Conservation (phyloP, 805 yeast genomes). For the Saccharomycodes ludwigii region DNA sequence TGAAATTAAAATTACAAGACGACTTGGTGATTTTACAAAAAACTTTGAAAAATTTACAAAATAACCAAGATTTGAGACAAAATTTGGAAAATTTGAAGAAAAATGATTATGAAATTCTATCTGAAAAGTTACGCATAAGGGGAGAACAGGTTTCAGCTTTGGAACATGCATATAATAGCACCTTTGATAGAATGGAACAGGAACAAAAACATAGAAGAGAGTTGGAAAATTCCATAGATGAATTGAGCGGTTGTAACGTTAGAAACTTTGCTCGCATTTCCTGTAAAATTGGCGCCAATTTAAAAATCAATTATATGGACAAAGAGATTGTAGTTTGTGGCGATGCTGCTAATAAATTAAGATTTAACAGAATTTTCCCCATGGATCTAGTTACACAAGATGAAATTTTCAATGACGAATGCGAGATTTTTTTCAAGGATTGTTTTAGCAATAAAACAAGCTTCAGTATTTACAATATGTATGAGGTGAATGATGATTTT, state of each 20-base stretch:
- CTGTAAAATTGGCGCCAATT: too few species aligned
- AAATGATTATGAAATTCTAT: slow-evolving; percentile 12
- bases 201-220: slow-evolving; percentile 29
- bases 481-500: too few species aligned
- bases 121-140: slow-evolving; percentile 13
- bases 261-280: too few species aligned
- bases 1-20: too few species aligned
- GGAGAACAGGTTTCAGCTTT: slow-evolving; percentile 13
- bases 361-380: slow-evolving; percentile 17
- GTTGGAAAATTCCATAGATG: slow-evolving; percentile 38
- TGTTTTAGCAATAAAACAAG: slow-evolving; percentile 14
- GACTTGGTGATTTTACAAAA: slow-evolving; percentile 3
- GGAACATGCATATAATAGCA: slow-evolving; percentile 13
- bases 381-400: slow-evolving; percentile 10
- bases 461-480: slow-evolving; percentile 18
- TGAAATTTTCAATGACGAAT: slow-evolving; percentile 16
- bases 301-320: too few species aligned
- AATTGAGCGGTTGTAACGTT: slow-evolving; percentile 24
- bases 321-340: too few species aligned
- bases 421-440: slow-evolving; percentile 17
- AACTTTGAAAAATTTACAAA: slow-evolving; percentile 1
- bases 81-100: slow-evolving; percentile 14
- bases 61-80: slow-evolving; percentile 12
- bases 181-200: slow-evolving; percentile 21
- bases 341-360: slow-evolving; percentile 3